Base-by-base conservation (phyloP, 73 alveolate species). In the Urostyla sp. region DNA sequence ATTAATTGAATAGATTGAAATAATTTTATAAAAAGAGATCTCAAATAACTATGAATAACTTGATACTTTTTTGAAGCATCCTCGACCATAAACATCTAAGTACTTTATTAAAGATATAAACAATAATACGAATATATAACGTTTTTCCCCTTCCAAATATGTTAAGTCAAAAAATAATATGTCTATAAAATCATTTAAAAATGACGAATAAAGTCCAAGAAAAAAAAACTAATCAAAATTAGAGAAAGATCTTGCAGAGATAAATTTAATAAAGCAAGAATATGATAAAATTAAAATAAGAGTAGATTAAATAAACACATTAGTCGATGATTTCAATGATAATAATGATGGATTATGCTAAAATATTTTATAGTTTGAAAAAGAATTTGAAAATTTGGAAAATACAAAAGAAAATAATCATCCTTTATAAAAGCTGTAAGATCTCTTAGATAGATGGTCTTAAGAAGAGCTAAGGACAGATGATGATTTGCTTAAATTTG, bases 321-420 rank as follows among this genome's bases (percentile, higher is more conserved):
- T 69, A 20, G 83, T 69, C 11, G 83, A 69, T 21, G 34, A 31
- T 27, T 37, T 69, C 40, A 69, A 49, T 16, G 83, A 69, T 27
- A 69, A 69, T 24, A 48, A 56, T 1, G 48, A 69, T 69, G 83
- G 27, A 15, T 16, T 69, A 37, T 54, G 66, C 16, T 32, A 69
- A 31, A 69, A 69, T 31, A 52, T 69, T 13, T 54, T 37, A 35
- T 34, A 45, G 44, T 69, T 69, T 69, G 57, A 69, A 27, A 10
- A 48, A n/a, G 83, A 69, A 37, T 4, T 30, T 24, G 16, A 69
- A 27, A 5, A 46, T 26, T 38, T 69, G 2, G 83, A 69, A 28
- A 53, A 69, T 10, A 18, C 31, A 16, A 45, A 48, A 32, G 83
- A 45, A 45, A 45, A 8, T 5, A 32, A 44, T 32, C 54, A 49